phyloP scores from a whole-genome alignment of 306 rosid species.

The Senna siamea region DNA sequence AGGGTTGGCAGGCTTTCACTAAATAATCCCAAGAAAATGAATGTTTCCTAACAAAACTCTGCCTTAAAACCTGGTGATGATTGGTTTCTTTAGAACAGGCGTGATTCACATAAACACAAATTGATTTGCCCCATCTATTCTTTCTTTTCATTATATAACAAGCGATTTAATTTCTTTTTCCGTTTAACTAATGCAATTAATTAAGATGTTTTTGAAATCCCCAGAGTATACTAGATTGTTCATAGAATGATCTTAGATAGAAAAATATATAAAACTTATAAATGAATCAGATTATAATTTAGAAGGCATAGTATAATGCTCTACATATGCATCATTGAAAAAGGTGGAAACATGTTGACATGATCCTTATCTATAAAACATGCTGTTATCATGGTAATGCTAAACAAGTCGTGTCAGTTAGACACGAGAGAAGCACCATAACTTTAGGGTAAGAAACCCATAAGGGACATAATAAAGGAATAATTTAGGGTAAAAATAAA shows the following conservation, averaged over 20 bases:
- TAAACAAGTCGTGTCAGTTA: not conserved
- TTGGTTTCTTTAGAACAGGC: conserved; percentile 28
- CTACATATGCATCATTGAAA: not conserved
- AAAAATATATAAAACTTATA: conserved; percentile 1
- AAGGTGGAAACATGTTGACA: not conserved
- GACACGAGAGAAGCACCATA: conserved; percentile 13
- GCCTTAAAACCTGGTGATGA: not conserved
- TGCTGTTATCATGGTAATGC: not conserved
- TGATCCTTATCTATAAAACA: not conserved
- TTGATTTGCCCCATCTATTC: not conserved
- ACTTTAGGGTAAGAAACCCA: conserved; percentile 14
- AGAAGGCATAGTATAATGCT: not conserved
- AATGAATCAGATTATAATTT: not conserved
- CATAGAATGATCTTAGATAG: too few relatives aligned
- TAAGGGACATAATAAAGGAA: not conserved
- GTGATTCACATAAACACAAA: not conserved
- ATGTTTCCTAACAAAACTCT: not conserved
- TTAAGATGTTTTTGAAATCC: not conserved
- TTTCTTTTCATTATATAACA: too few relatives aligned
- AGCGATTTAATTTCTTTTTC: not conserved
- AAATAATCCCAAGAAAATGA: not conserved
- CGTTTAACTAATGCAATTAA: not conserved
- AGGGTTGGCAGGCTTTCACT: conserved; percentile 1
- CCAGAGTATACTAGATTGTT: not conserved
- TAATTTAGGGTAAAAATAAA: not conserved